These are phyloP conservation scores for Cinnamomum chago DNA, from an alignment of 164 flowering plant species.

Conservation along the genomic window DNA sequence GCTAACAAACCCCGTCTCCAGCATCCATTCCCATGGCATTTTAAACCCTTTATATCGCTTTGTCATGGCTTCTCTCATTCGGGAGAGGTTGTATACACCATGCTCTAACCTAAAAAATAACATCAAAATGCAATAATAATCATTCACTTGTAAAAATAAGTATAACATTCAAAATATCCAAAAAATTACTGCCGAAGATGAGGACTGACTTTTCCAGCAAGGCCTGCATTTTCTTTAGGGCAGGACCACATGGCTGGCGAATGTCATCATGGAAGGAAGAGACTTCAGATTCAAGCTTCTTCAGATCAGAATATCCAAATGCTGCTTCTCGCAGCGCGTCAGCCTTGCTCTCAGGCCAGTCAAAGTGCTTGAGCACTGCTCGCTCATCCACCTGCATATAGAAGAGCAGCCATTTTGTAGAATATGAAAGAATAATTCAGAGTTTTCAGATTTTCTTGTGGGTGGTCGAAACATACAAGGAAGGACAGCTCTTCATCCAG, in stretches of 20 bases:
- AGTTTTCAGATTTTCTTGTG: neutral
- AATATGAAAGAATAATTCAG: neutral
- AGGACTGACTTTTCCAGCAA: conserved; percentile 69
- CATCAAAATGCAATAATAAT: neutral
- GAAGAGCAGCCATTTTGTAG: neutral
- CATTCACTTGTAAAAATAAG: neutral
- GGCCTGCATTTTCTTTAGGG: conserved; percentile 88
- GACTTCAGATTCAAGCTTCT: conserved; percentile 79
- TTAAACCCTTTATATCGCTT: conserved; percentile 56
- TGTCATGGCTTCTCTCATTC: conserved; percentile 75
- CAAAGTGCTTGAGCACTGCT: conserved; percentile 92
- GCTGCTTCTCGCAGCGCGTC: conserved; percentile 98
- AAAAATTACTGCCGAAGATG: neutral
- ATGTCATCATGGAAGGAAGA: conserved; percentile 51
- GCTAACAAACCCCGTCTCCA: conserved; percentile 68
- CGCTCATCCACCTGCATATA: conserved; percentile 81
- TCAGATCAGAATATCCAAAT: conserved; percentile 82
- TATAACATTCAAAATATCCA: no score
- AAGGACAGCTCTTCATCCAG: conserved; percentile 95
- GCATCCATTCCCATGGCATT: conserved; percentile 91
- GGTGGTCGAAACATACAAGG: conserved; percentile 35
- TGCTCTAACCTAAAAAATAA: conserved; percentile 67
- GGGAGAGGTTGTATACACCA: conserved; percentile 70
- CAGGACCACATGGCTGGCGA: conserved; percentile 67
- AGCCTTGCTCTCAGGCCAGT: conserved; percentile 97